Base-by-base conservation (phyloP, 192 early-diverging fungal species). In the Gamsiella multidivaricata region DNA sequence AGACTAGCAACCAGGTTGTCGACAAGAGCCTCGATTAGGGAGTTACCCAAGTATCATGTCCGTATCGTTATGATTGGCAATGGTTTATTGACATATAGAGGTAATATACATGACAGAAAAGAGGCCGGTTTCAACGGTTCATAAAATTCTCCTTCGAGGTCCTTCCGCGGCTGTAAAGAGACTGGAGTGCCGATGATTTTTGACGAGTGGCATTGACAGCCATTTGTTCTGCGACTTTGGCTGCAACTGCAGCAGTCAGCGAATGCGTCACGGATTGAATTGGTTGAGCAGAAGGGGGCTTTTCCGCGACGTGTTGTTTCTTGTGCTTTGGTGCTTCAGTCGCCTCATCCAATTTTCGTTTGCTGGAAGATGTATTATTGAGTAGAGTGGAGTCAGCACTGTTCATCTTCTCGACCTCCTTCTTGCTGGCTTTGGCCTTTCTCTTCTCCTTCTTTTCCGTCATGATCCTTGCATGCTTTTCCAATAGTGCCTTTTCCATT, bases 401-500 rank as follows among this genome's bases (percentile, higher is more conserved):
- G 37, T 79, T 71, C 39, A 63, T 55, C 56, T 79, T 80, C 37
- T 76, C 80, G 1, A 33, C 49, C 29, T 84, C 80, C 68, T 80
- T 84, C 42, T 81, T 79, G 47, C n/a, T 69, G 54, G 74, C 68
- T 59, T 80, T 85, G 18, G 52, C 60, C 45, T 78, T 75, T 52
- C 85, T 85, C 69, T 85, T 84, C 39, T 76, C 87, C 72, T 80
- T 83, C 50, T 85, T 82, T 28, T 80, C 82, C 52, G 85, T 82
- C 11, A 63, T 65, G 49, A 68, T 61, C 53, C 73, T 69, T 51
- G 80, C 82, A 46, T 87, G 87, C 51, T 85, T 78, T 29, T 81
- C 82, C 33, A 79, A 84, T 70, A 94, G 75, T n/a, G 79, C 80
- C 20, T 56, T 62, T 57, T 83, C 84, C 70, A 93, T 83, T 2